These are phyloP conservation scores for Xylaria hypoxylon DNA, from an alignment of 2,329 filamentous ascomycete genomes.

Conservation along the genomic window DNA sequence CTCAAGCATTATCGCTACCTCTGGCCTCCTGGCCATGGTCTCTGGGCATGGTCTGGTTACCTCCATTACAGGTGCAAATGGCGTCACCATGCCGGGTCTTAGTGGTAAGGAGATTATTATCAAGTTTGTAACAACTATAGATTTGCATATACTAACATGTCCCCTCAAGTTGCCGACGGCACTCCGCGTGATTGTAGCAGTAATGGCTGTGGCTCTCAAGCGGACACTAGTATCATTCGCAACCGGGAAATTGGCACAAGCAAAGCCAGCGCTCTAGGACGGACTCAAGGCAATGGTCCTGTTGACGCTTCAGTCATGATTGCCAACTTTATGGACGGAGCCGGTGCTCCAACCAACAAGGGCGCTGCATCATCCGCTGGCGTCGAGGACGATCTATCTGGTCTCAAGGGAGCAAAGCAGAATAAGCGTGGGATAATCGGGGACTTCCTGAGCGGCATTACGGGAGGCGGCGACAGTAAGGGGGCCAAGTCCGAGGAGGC, in stretches of 20 bases:
- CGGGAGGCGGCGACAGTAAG: constrained; percentile 44
- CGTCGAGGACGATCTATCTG: constrained; percentile 57
- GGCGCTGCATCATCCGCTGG: constrained; percentile 54
- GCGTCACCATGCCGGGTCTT: constrained; percentile 51
- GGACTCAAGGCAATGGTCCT: constrained; percentile 69
- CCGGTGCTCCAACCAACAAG: constrained; percentile 53
- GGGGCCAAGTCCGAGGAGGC: constrained; percentile 59
- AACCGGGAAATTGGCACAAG: constrained; percentile 66
- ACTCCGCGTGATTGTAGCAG: constrained; percentile 75
- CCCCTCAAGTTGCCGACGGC: constrained; percentile 65
- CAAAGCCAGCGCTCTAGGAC: constrained; percentile 70
- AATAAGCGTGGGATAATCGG: constrained; percentile 24
- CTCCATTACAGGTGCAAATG: constrained; percentile 50
- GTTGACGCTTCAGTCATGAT: constrained; percentile 69
- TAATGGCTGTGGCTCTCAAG: constrained; percentile 72
- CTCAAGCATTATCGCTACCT: constrained; percentile 43
- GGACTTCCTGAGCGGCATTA: constrained; percentile 46
- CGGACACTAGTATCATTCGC: constrained; percentile 77
- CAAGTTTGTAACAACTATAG: not conserved
- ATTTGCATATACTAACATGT: constrained; percentile 13
- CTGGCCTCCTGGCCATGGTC: constrained; percentile 47
- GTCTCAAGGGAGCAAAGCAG: constrained; percentile 34
- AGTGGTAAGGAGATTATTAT: constrained; percentile 38
- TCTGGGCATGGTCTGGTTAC: constrained; percentile 50
- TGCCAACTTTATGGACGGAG: constrained; percentile 68